Conservation (phyloP, 768 basidiomycete species). For the Nevesoporus exiguus region DNA sequence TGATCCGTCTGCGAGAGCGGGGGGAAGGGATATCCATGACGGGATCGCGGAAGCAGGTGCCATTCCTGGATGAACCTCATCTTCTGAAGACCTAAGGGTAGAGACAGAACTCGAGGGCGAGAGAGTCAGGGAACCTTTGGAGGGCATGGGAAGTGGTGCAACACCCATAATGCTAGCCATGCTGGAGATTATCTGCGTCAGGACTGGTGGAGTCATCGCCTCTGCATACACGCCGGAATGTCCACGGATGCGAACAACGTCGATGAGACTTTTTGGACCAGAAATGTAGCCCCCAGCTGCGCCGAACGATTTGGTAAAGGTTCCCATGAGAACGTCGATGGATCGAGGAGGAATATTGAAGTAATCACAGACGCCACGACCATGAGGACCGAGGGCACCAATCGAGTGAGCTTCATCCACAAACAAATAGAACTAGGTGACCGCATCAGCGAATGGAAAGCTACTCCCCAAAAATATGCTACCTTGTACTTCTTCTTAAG, state of each 20-base stretch:
- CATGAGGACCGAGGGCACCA: constrained; percentile 90
- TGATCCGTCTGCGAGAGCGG: constrained; percentile 68
- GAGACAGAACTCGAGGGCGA: constrained; percentile 31
- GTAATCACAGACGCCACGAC: constrained; percentile 94
- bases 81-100: constrained; percentile 35
- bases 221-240: constrained; percentile 87
- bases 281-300: constrained; percentile 95
- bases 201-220: constrained; percentile 84
- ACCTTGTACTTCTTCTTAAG: constrained; percentile 97
- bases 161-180: constrained; percentile 98
- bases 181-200: constrained; percentile 86
- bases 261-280: constrained; percentile 76
- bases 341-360: constrained; percentile 77
- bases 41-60: constrained; percentile 66
- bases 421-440: constrained; percentile 83
- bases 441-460: neutral
- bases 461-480: constrained; percentile 11
- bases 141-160: constrained; percentile 34
- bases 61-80: constrained; percentile 61
- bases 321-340: constrained; percentile 97
- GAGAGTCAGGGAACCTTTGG: constrained; percentile 24
- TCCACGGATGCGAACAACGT: constrained; percentile 74
- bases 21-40: constrained; percentile 73
- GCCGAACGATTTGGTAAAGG: constrained; percentile 94
- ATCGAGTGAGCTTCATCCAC: constrained; percentile 98